A percentile compares a stretch with the other conserved stretches of the same genome.
These are phyloP conservation scores for Psilocybe azurescens DNA, from an alignment of 768 basidiomycete genomes.

Conservation along the genomic window DNA sequence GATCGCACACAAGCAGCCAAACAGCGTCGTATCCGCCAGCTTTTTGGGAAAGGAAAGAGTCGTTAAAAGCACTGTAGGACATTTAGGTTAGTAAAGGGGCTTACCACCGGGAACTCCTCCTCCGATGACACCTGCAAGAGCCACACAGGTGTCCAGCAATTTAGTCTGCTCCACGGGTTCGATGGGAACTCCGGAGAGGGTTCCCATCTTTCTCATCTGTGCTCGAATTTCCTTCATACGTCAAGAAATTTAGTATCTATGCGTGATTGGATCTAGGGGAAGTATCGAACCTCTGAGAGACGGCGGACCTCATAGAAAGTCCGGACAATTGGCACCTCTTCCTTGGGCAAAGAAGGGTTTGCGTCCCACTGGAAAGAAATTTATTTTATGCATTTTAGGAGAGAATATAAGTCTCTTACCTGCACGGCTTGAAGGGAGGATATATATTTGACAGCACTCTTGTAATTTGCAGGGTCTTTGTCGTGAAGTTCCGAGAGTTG, in stretches of 20 bases:
- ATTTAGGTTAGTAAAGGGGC: conserved; percentile 28
- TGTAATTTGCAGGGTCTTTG: conserved; percentile 54
- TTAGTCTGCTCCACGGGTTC: conserved; percentile 89
- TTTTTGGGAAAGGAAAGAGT: conserved; percentile 33
- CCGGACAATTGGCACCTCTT: conserved; percentile 50
- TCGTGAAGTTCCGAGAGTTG: conserved; percentile 55
- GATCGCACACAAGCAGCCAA: conserved; percentile 87
- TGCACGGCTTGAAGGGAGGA: conserved; percentile 64
- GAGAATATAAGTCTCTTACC: conserved; percentile 34
- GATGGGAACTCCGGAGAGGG: conserved; percentile 77
- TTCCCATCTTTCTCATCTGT: conserved; percentile 88
- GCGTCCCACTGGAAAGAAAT: conserved; percentile 56
- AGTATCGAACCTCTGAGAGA: conserved; percentile 58
- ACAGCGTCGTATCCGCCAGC: conserved; percentile 98
- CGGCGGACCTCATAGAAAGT: conserved; percentile 63
- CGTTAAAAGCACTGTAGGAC: background rate
- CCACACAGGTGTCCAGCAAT: conserved; percentile 79
- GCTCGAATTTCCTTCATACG: conserved; percentile 67
- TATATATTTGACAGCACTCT: conserved; percentile 63
- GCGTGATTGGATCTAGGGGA: background rate
- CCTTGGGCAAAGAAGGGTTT: conserved; percentile 53
- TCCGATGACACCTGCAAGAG: conserved; percentile 85
- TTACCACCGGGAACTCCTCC: conserved; percentile 96
- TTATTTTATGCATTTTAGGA: background rate
- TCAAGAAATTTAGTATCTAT: background rate